A percentile compares a stretch with the other conserved stretches of the same genome.
These are phyloP conservation scores for Colletotrichum magnum DNA, from an alignment of 2,329 filamentous ascomycete species.

Conservation along the genomic window DNA sequence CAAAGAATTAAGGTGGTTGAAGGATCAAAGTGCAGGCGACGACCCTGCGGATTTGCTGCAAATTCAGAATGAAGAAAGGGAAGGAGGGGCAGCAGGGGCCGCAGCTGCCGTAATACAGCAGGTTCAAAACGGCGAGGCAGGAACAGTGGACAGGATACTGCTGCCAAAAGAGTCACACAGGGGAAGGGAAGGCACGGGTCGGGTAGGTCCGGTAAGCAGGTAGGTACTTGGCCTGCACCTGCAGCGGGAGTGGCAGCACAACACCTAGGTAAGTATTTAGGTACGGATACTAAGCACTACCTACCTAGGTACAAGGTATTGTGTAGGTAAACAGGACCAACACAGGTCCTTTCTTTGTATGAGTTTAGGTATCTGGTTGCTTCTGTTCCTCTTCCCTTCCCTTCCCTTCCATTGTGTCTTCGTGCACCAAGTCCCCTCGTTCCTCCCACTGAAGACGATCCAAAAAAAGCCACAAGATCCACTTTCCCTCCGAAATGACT, in stretches of 20 bases:
- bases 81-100: background rate
- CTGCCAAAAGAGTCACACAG: background rate
- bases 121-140: conserved; percentile 7
- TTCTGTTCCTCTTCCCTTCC: too few species aligned
- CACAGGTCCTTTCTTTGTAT: too few species aligned
- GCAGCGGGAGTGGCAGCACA: too few species aligned
- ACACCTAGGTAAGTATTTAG: too few species aligned
- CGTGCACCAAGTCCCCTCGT: conserved; percentile 3
- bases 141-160: conserved; percentile 8
- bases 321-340: too few species aligned
- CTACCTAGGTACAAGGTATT: too few species aligned
- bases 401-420: background rate
- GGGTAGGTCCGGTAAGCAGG: background rate
- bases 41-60: background rate
- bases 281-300: too few species aligned
- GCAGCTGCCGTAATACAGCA: background rate
- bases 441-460: conserved; percentile 2
- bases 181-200: background rate
- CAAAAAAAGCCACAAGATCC: conserved; percentile 32
- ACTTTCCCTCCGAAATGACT: conserved; percentile 13
- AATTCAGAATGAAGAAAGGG: background rate
- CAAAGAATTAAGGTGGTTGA: background rate
- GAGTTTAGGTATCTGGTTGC: too few species aligned
- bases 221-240: too few species aligned
- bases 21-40: background rate